Percentiles rank a stretch among this genome's conserved stretches.
Conservation (phyloP, 164 flowering plant genomes). For the Paratinospora sagittata region DNA sequence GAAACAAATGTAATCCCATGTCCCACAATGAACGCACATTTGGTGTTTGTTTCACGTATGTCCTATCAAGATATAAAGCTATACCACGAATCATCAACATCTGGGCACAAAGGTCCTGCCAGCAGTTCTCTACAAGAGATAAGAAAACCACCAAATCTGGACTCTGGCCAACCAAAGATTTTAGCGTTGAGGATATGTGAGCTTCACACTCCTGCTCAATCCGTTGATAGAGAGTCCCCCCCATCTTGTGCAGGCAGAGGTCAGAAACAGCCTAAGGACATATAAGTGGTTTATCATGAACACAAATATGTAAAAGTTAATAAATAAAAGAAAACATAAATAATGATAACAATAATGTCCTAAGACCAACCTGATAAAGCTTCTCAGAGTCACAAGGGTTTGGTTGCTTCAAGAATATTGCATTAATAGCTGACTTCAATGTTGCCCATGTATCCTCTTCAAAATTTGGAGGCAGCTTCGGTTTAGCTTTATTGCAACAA, state of each 20-base stretch:
- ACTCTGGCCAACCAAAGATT: conserved; percentile 87
- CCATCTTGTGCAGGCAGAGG: conserved; percentile 92
- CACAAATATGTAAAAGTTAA: background rate
- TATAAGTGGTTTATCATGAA: conserved; percentile 6
- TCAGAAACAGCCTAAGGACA: conserved; percentile 70
- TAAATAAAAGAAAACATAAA: background rate
- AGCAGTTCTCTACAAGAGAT: conserved; percentile 84
- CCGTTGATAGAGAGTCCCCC: conserved; percentile 79
- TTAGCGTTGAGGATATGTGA: conserved; percentile 64
- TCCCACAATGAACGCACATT: conserved; percentile 92
- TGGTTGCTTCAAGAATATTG: conserved; percentile 86
- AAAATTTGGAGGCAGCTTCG: conserved; percentile 77
- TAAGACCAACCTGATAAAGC: conserved; percentile 65
- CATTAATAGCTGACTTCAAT: conserved; percentile 82
- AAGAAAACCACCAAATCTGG: conserved; percentile 91
- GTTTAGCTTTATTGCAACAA: conserved; percentile 54
- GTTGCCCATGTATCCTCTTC: conserved; percentile 94
- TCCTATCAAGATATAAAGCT: conserved; percentile 91
- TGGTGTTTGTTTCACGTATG: conserved; percentile 86
- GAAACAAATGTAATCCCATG: conserved; percentile 96
- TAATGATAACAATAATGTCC: background rate
- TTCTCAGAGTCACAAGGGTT: conserved; percentile 79
- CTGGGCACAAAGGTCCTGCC: conserved; percentile 98
- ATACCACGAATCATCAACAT: conserved; percentile 97
- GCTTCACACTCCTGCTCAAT: conserved; percentile 85